Percentiles rank a stretch among this genome's conserved stretches.
Conservation (phyloP, 1,284 basidiomycete species). For the Puccinia hordei region DNA sequence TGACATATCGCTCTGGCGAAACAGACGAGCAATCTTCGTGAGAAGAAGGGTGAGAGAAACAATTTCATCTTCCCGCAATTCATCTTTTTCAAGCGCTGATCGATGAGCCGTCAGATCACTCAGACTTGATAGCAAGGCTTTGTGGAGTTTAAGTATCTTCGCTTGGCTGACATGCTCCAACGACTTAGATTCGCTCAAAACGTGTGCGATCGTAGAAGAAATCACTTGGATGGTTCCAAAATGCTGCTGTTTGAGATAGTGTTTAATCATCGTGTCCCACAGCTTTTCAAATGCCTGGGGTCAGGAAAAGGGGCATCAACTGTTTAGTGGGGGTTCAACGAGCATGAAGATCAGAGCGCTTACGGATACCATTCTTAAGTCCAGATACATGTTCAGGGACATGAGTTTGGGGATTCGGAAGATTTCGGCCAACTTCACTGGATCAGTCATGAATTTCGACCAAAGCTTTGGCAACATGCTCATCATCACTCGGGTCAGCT, state of each 20-base stretch:
- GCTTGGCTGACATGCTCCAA: slow-evolving; percentile 77
- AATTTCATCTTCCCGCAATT: slow-evolving; percentile 79
- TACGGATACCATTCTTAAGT: slow-evolving; percentile 78
- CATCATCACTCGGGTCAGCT: slow-evolving; percentile 81
- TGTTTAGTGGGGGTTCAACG: neutral
- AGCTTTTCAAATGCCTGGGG: slow-evolving; percentile 72
- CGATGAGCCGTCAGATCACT: slow-evolving; percentile 73
- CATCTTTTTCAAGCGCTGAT: slow-evolving; percentile 61
- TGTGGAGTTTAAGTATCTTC: slow-evolving; percentile 84
- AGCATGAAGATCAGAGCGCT: slow-evolving; percentile 6
- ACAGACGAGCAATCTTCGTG: slow-evolving; percentile 71
- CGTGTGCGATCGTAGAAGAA: slow-evolving; percentile 72
- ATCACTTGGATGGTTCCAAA: slow-evolving; percentile 75
- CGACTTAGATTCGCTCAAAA: slow-evolving; percentile 68
- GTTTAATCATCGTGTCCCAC: slow-evolving; percentile 91
- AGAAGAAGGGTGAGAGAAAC: slow-evolving; percentile 73
- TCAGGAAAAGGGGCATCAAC: neutral
- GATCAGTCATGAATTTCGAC: slow-evolving; percentile 88
- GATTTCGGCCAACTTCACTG: slow-evolving; percentile 76
- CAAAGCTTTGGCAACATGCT: slow-evolving; percentile 83
- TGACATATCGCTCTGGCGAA: slow-evolving; percentile 73
- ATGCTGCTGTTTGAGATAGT: slow-evolving; percentile 85
- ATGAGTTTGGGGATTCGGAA: slow-evolving; percentile 79
- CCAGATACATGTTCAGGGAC: slow-evolving; percentile 86
- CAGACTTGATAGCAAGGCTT: slow-evolving; percentile 75